A percentile compares a stretch with the other conserved stretches of the same genome.
phyloP scores from a whole-genome alignment of 108 stramenopile genomes.

The Epithemia pelagica region DNA sequence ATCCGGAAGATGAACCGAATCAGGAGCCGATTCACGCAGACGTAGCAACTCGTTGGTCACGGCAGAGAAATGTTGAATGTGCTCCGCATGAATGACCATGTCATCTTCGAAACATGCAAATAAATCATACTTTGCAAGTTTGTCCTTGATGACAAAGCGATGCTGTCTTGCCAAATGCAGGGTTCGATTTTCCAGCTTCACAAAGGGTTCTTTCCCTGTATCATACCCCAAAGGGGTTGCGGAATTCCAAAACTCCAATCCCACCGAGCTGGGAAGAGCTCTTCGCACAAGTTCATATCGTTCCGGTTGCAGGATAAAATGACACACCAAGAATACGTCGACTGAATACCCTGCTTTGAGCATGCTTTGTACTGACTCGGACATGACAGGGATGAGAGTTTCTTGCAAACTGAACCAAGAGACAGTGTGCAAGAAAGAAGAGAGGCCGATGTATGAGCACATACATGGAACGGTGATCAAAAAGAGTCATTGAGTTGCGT shows the following conservation, averaged over 20 bases:
- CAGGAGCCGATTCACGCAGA: slow-evolving; percentile 49
- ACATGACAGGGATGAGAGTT: slow-evolving; percentile 58
- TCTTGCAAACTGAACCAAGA: slow-evolving; percentile 33
- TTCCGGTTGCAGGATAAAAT: slow-evolving; percentile 39
- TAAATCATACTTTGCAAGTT: slow-evolving; percentile 66
- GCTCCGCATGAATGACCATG: slow-evolving; percentile 67
- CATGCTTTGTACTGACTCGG: slow-evolving; percentile 62
- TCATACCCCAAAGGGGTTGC: slow-evolving; percentile 43
- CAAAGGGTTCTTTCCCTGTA: slow-evolving; percentile 25
- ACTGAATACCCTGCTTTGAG: slow-evolving; percentile 52
- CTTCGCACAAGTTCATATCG: slow-evolving; percentile 42
- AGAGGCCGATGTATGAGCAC: not conserved
- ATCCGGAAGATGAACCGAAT: not conserved
- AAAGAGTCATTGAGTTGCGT: not conserved
- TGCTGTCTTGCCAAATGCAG: slow-evolving; percentile 70
- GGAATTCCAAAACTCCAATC: slow-evolving; percentile 62
- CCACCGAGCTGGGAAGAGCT: slow-evolving; percentile 41
- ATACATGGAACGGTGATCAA: not conserved
- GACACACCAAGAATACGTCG: slow-evolving; percentile 57
- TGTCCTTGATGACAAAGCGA: slow-evolving; percentile 73
- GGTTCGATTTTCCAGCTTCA: slow-evolving; percentile 16
- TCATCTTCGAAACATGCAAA: slow-evolving; percentile 81
- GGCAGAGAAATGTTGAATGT: slow-evolving; percentile 55
- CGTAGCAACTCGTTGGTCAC: slow-evolving; percentile 46
- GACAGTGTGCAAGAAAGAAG: slow-evolving; percentile 10